Base-by-base conservation (phyloP, 805 yeast species). In the Saccharomycopsis synnaedendra region DNA sequence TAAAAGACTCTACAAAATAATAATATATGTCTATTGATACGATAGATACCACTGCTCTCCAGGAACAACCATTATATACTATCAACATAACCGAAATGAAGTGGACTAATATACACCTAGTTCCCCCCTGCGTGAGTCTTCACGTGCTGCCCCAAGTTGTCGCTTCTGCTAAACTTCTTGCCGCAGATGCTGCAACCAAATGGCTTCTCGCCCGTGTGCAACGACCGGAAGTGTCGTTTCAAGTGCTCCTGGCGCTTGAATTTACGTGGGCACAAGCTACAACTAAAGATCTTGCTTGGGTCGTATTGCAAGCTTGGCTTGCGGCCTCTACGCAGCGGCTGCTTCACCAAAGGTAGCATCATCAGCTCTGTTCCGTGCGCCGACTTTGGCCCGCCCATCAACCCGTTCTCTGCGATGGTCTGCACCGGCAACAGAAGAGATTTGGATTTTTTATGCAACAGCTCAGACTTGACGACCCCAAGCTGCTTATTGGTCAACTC, bases 171-270 rank as follows among this genome's bases (percentile, higher is more conserved):
- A 55, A 81, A 81, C 55, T 78, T 76, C 58, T 80, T 78, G 34
- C 70, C 71, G 57, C 87, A 81, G 28, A 74, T 66, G 6, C 67
- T 65, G 60, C 87, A 81, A 49, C 71, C 75, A 60, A 70, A 80
- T 0, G 87, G 90, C 60, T 80, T 82, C 48, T 80, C 86, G 47
- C 79, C 71, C 34, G 83, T 81, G 57, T 83, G 93, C 51, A 83
- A 67, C 19, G 86, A 78, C 49, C 89, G 66, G 59, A 79, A 75
- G 57, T 83, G 93, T 51, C 93, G 70, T 59, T 80, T 81, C 55
- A 83, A 64, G 61, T 83, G 93, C 57, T 83, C 93, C 60, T 82
- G 86, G 55, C 93, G 70, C 58, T 80, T 78, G 64, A 83, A 83
- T 42, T 75, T 60, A 55, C 89, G 70, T 43, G 74, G 69, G 60